phyloP scores from a whole-genome alignment of 495 filamentous ascomycete species.

The Aspergillus cavernicola region DNA sequence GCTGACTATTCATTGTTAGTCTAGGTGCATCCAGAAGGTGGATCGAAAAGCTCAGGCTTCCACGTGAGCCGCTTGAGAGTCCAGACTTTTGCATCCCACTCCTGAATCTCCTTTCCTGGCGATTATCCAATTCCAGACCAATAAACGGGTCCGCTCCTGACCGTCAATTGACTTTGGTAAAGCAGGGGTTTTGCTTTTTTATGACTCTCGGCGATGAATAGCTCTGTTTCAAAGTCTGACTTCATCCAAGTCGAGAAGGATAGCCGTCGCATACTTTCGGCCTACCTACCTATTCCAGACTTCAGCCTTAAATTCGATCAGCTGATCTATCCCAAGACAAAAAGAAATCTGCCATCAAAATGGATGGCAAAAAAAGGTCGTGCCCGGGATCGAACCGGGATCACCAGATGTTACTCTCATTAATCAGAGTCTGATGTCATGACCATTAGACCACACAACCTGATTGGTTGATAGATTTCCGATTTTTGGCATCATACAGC shows the following conservation, averaged over 20 bases:
- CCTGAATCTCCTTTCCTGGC: too few species aligned
- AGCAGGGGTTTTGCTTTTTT: not conserved
- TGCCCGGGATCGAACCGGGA: constrained; percentile 11
- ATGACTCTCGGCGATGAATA: not conserved
- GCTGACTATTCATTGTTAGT: not conserved
- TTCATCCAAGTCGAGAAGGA: too few species aligned
- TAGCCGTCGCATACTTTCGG: too few species aligned
- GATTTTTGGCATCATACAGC: too few species aligned
- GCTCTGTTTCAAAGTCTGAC: too few species aligned
- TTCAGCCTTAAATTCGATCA: not conserved
- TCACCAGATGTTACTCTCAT: constrained; percentile 7
- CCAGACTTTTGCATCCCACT: constrained; percentile 6
- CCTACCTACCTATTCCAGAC: too few species aligned
- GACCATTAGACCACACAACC: constrained; percentile 15
- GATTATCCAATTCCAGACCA: not conserved
- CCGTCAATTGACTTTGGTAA: not conserved
- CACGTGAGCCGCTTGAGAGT: constrained; percentile 8
- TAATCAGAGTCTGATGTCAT: constrained; percentile 15
- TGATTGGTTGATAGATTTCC: not conserved
- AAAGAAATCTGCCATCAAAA: not conserved
- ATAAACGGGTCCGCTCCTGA: not conserved
- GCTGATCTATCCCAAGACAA: too few species aligned
- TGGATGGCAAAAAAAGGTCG: not conserved
- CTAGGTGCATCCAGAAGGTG: not conserved
- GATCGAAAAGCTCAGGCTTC: constrained; percentile 13